Base-by-base conservation (phyloP, 2,329 filamentous ascomycete species). In the Beauveria brongniartii region DNA sequence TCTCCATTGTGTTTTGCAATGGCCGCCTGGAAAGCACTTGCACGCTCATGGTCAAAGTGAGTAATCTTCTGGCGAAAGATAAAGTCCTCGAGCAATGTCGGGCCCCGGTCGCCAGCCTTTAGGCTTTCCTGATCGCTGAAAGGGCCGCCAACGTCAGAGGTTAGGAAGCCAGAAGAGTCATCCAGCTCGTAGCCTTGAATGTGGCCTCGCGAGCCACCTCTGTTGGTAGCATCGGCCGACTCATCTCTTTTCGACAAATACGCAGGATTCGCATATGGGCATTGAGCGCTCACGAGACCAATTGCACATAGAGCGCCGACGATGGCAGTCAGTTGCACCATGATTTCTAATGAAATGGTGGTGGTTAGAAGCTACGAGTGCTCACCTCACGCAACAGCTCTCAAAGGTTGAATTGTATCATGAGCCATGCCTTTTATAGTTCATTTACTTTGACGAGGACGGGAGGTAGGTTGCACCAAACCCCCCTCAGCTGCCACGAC, bases 1-100 rank as follows among this genome's bases (percentile, higher is more conserved):
- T 53, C 16, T 28, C 4, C 0, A 1, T 12, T 12, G 22, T 34
- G 3, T 4, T 34, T 34, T 14, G n/a, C 54, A 5, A 37, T 10
- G n/a, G 3, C 8, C 2, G 14, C 3, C 6, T 16, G 20, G 12
- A 7, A 9, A 30, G 6, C 8, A 68, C 75, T 68, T 72, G 88
- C 87, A 24, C 87, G 77, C 68, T 90, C 87, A 66, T 90, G 87
- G 61, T 90, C 86, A 66, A 90, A 89, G 59, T 82, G 83, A 53
- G 84, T 83, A 47, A 89, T 87, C 75, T 89, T 90, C 67, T 91
- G 86, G 37, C 87, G 80, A 69, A 89, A 86, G 64, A 88, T 85
- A 55, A 88, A 89, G 69, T 91, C 88, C 67, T 91, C 88, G 0
- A 91, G 74, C 22, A 91, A 74, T 1, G 85, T 87, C 1, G 88